Percentiles rank a stretch among this genome's conserved stretches.
phyloP scores from a whole-genome alignment of 768 basidiomycete species.

The Tulasnella sp. region DNA sequence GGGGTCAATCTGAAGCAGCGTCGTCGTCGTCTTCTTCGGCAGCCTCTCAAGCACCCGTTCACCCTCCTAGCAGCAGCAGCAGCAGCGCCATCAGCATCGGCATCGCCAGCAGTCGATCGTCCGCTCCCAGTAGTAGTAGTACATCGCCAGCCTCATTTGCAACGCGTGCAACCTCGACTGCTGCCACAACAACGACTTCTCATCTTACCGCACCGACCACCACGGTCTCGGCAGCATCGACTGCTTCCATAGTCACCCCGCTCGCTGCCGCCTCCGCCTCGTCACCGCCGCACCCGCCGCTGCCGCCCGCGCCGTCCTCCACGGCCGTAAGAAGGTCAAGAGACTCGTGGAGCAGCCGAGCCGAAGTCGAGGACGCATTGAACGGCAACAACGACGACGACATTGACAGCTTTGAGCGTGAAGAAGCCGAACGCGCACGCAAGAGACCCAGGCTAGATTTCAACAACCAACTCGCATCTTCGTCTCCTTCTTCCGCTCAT shows the following conservation, averaged over 20 bases:
- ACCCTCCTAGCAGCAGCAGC: not conserved
- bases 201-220: too few relatives aligned
- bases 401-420: not conserved
- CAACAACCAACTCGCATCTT: not conserved
- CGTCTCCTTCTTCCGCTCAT: not conserved
- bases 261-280: not conserved
- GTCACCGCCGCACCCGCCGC: not conserved
- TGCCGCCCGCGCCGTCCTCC: not conserved
- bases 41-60: not conserved
- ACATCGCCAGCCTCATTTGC: slow-evolving; percentile 12
- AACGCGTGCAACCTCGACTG: not conserved
- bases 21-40: not conserved
- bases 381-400: slow-evolving; percentile 11
- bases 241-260: not conserved
- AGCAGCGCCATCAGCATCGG: not conserved
- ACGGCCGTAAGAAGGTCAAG: not conserved
- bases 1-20: not conserved
- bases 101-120: not conserved
- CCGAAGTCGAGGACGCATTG: not conserved
- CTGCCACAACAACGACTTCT: slow-evolving; percentile 2
- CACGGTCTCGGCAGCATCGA: too few relatives aligned
- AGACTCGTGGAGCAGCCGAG: not conserved
- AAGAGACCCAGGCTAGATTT: slow-evolving; percentile 21
- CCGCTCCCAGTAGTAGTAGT: not conserved
- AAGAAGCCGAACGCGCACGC: slow-evolving; percentile 20